These are phyloP conservation scores for Penicillium cataractarum DNA, from an alignment of 495 filamentous ascomycete species.

Conservation along the genomic window DNA sequence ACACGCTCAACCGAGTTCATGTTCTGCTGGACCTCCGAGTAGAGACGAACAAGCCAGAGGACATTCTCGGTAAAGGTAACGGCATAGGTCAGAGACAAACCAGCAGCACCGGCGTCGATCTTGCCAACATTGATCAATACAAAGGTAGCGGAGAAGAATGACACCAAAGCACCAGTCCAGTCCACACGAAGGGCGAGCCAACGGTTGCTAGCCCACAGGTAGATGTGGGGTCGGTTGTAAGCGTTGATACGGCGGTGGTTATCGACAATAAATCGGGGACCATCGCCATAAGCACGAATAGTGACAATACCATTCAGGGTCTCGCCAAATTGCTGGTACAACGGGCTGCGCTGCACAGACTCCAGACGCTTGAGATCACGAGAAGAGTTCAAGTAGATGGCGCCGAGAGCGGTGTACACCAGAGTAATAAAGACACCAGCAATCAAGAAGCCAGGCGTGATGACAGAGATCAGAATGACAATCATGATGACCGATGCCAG, in stretches of 20 bases:
- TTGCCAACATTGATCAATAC: constrained; percentile 81
- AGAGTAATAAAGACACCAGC: constrained; percentile 83
- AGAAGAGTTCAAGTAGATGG: constrained; percentile 88
- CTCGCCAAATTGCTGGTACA: constrained; percentile 99
- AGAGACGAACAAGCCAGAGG: constrained; percentile 95
- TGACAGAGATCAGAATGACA: constrained; percentile 84
- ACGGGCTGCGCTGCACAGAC: constrained; percentile 89
- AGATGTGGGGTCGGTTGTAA: constrained; percentile 93
- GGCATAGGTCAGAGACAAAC: constrained; percentile 95
- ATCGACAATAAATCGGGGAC: constrained; percentile 89
- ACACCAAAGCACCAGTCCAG: constrained; percentile 84
- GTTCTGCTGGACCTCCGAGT: constrained; percentile 94
- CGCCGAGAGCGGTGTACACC: constrained; percentile 80
- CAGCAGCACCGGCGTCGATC: constrained; percentile 92
- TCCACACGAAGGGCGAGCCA: constrained; percentile 97
- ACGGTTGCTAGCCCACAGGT: constrained; percentile 94
- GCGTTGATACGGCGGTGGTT: constrained; percentile 88
- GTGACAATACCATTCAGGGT: constrained; percentile 95
- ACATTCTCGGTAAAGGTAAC: constrained; percentile 98
- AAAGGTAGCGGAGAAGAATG: constrained; percentile 93
- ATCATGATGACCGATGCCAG: constrained; percentile 82
- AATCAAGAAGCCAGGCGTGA: constrained; percentile 91
- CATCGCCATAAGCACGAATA: constrained; percentile 95
- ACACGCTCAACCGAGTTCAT: constrained; percentile 99
- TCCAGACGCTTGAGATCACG: constrained; percentile 93